phyloP scores from a whole-genome alignment of 345 rosid genomes.

The Schrenkiella parvula region DNA sequence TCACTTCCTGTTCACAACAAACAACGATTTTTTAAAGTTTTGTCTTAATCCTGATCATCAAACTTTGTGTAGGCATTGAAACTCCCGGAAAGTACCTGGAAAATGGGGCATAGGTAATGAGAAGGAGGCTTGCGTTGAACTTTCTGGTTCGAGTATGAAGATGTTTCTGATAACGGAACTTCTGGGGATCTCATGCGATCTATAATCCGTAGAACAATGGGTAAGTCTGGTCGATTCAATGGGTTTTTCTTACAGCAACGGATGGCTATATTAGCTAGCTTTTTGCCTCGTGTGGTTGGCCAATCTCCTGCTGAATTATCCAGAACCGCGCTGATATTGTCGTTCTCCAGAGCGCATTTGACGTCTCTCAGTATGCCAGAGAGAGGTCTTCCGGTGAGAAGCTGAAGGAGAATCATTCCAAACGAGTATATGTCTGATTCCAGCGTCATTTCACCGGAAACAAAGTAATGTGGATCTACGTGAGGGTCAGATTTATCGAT shows the following conservation, averaged over 20 bases:
- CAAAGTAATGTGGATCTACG: constrained; percentile 54
- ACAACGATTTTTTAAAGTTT: not conserved
- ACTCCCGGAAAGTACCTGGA: constrained; percentile 53
- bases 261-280: constrained; percentile 59
- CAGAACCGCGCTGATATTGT: constrained; percentile 50
- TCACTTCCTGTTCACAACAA: constrained; percentile 20
- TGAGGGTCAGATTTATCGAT: constrained; percentile 33
- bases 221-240: constrained; percentile 53
- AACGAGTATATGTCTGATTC: constrained; percentile 74
- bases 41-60: not conserved
- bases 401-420: constrained; percentile 72
- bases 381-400: constrained; percentile 64
- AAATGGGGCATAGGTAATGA: constrained; percentile 86
- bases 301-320: constrained; percentile 77
- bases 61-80: not conserved
- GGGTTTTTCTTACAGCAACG: constrained; percentile 59
- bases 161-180: constrained; percentile 23
- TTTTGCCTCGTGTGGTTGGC: constrained; percentile 53
- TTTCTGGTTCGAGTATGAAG: constrained; percentile 35
- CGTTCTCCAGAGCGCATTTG: constrained; percentile 59
- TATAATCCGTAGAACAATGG: constrained; percentile 49
- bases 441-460: constrained; percentile 43
- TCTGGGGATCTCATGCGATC: constrained; percentile 43
- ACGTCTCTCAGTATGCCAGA: constrained; percentile 50
- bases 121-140: constrained; percentile 55